A percentile compares a stretch with the other conserved stretches of the same genome.
These are phyloP conservation scores for Actinomucor elegans DNA, from an alignment of 371 early-diverging fungal genomes.

Conservation along the genomic window DNA sequence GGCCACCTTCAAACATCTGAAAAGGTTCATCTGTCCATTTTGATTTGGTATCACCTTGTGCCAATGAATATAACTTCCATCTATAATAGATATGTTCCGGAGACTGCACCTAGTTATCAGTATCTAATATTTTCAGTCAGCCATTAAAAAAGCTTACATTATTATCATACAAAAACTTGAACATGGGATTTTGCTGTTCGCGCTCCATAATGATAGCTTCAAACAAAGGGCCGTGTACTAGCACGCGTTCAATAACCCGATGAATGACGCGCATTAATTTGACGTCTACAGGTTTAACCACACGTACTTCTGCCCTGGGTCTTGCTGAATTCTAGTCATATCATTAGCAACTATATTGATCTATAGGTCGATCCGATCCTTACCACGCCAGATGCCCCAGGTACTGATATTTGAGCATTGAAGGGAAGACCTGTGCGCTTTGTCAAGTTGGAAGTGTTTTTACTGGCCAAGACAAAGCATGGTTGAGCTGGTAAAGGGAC, in stretches of 20 bases:
- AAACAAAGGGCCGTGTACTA: conserved; percentile 74
- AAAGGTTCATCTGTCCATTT: conserved; percentile 83
- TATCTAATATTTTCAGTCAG: too few species aligned
- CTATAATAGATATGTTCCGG: conserved; percentile 88
- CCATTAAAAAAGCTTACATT: conserved; percentile 58
- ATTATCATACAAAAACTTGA: conserved; percentile 71
- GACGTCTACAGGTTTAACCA: conserved; percentile 64
- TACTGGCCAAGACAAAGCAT: conserved; percentile 50
- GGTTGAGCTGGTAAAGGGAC: conserved; percentile 81
- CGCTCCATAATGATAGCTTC: conserved; percentile 74
- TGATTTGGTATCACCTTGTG: conserved; percentile 78
- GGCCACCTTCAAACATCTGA: conserved; percentile 84
- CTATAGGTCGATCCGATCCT: neutral
- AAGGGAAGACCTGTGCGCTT: conserved; percentile 66
- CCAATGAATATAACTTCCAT: conserved; percentile 89
- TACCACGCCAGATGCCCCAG: conserved; percentile 20
- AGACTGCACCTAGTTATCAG: too few species aligned
- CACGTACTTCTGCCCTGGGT: conserved; percentile 64
- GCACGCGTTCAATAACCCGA: conserved; percentile 80
- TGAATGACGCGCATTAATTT: conserved; percentile 73
- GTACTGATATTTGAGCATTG: conserved; percentile 63
- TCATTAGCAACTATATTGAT: neutral
- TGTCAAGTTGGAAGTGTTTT: neutral
- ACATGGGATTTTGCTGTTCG: conserved; percentile 65
- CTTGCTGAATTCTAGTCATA: conserved; percentile 17